Base-by-base conservation (phyloP, 2,329 filamentous ascomycete genomes). In the Ceratocystis cacaofunesta region DNA sequence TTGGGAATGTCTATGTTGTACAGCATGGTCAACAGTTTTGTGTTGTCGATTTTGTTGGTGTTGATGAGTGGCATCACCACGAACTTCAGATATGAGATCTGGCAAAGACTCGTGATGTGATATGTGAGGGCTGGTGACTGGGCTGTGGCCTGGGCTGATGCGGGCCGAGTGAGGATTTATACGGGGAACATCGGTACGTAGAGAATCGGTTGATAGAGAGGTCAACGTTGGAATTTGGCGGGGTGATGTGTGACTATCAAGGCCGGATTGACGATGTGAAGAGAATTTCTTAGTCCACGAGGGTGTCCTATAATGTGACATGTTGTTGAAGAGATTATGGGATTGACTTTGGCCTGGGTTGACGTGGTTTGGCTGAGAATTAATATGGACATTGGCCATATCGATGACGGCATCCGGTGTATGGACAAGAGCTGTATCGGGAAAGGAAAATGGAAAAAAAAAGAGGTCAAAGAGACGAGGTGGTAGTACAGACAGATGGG, bases 261-360 rank as follows among this genome's bases (percentile, higher is more conserved):
- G 60, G 52, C 57, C 65, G 60, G 67, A 57, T 41, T 65, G 67
- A 58, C 65, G 67, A 60, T 68, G 69, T 25, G 58, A 60, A 30
- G 25, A 66, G 62, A 63, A 48, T 30, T 57, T 63, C 60, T 69
- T 67, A 60, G 66, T 55, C 63, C 66, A 69, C 32, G 61, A 55
- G 30, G 65, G 67, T 52, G 65, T 41, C 63, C 67, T 65, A 52
- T 62, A 66, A 19, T 63, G 48, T 36, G 66, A 17, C 43, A 58
- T 65, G 50, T 62, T 62, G 8, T 67, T 44, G 48, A 67, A 67
- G 12, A 65, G n/a, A 28, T 60, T 36, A 32, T 67, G 44, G 10
- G 61, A 50, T 52, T 63, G 61, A 17, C 32, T 63, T 43, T 63
- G 30, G 28, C 43, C 36, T 19, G 15, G 10, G 22, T 8, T 52